phyloP scores from a whole-genome alignment of 257 asterid genomes.

The Ilex aquifolium region DNA sequence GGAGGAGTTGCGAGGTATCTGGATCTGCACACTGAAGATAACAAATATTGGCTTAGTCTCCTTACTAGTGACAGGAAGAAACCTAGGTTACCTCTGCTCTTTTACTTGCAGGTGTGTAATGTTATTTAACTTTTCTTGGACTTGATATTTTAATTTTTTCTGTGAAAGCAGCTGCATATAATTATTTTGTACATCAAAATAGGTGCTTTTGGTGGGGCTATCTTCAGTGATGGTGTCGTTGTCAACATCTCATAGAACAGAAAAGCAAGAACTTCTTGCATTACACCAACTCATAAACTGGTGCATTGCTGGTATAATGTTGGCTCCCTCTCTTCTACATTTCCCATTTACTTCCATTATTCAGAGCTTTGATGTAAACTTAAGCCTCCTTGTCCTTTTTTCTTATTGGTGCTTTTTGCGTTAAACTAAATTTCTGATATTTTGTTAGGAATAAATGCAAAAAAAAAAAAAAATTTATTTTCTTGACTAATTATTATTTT shows the following conservation, averaged over 20 bases:
- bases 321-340: constrained; percentile 5
- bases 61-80: constrained; percentile 37
- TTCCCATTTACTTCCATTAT: constrained; percentile 2
- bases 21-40: constrained; percentile 44
- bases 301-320: constrained; percentile 73
- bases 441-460: too few species aligned
- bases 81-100: constrained; percentile 50
- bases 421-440: too few species aligned
- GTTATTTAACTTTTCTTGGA: constrained; percentile 7
- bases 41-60: constrained; percentile 46
- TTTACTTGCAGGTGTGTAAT: constrained; percentile 64
- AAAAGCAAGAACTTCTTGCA: constrained; percentile 71
- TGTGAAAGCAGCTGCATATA: constrained; percentile 5
- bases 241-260: constrained; percentile 87
- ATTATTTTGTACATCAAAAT: constrained; percentile 20
- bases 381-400: neutral
- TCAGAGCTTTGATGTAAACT: neutral
- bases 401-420: too few species aligned
- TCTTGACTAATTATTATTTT: too few species aligned
- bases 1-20: constrained; percentile 63
- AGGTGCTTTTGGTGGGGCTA: constrained; percentile 68
- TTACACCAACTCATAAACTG: constrained; percentile 87
- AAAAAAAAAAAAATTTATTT: too few species aligned
- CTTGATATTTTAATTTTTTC: constrained; percentile 10
- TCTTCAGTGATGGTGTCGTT: constrained; percentile 80